A percentile compares a stretch with the other conserved stretches of the same genome.
Evolutionary conservation across 108 stramenopile genomes (phyloP).

Genomic region (Nannochloropsis granulata): DNA sequence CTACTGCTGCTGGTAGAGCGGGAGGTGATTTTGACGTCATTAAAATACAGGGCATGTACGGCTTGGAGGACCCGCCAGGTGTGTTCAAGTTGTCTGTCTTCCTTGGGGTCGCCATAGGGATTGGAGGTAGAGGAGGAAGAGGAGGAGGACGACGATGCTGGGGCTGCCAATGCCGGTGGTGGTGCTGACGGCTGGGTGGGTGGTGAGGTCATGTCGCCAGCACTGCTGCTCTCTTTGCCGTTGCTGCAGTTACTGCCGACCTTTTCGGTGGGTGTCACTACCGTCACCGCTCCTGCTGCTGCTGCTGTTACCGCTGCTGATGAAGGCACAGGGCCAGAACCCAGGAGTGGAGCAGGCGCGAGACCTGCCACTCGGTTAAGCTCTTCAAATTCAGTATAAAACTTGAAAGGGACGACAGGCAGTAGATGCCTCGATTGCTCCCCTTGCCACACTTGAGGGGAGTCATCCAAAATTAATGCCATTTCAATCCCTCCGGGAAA

Average conservation of each 20-base stretch:
- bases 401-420: conserved; percentile 13
- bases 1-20: background rate
- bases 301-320: background rate
- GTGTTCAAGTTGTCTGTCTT: background rate
- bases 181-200: background rate
- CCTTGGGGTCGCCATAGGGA: background rate
- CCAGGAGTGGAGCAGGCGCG: background rate
- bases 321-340: background rate
- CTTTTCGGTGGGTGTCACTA: no score
- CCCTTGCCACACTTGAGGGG: conserved; percentile 14
- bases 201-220: background rate
- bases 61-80: background rate
- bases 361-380: background rate
- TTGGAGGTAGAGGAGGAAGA: no score
- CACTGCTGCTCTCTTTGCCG: background rate
- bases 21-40: background rate
- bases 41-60: background rate
- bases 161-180: no score
- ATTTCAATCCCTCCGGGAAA: conserved; percentile 18
- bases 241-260: no score
- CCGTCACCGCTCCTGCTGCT: background rate
- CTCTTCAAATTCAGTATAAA: background rate
- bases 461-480: conserved; percentile 21
- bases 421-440: conserved; percentile 19
- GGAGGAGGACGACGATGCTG: no score